Conservation (phyloP, 306 rosid species). For the Prunus dulcis region DNA sequence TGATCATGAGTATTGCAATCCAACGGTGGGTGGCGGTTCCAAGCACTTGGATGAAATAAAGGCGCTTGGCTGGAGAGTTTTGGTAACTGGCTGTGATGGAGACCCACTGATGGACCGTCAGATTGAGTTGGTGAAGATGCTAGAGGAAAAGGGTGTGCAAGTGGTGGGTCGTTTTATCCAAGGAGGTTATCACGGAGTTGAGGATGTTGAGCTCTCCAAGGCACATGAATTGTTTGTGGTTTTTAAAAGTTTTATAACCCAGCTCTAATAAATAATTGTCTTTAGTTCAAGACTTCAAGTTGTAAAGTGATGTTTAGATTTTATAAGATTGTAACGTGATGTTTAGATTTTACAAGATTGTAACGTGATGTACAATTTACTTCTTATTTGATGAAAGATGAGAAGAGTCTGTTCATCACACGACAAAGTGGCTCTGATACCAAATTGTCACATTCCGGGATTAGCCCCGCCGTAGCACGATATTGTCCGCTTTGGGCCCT, state of each 20-base stretch:
- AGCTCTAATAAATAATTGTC: too few relatives aligned
- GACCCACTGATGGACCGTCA: constrained; percentile 57
- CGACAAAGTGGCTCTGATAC: too few relatives aligned
- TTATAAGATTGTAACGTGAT: too few relatives aligned
- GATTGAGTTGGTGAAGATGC: constrained; percentile 24
- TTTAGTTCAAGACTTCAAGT: too few relatives aligned
- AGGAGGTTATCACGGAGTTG: constrained; percentile 47
- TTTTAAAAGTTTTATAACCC: constrained; percentile 18
- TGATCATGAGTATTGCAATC: constrained; percentile 52
- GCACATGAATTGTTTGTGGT: background rate
- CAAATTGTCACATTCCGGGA: too few relatives aligned
- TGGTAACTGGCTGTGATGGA: constrained; percentile 43
- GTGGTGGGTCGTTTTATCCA: constrained; percentile 31
- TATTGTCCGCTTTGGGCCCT: too few relatives aligned
- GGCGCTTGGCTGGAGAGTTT: constrained; percentile 30
- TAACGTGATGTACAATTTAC: too few relatives aligned
- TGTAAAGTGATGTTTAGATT: too few relatives aligned
- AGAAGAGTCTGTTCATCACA: too few relatives aligned
- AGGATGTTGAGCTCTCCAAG: constrained; percentile 17
- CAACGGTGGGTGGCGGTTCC: constrained; percentile 21
- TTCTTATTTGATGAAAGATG: too few relatives aligned
- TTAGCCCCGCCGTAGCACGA: too few relatives aligned
- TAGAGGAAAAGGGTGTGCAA: constrained; percentile 28
- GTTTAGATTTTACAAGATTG: too few relatives aligned
- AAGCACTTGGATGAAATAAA: constrained; percentile 8